Conservation (phyloP, 2,329 filamentous ascomycete species). For the Trichophyton simii region DNA sequence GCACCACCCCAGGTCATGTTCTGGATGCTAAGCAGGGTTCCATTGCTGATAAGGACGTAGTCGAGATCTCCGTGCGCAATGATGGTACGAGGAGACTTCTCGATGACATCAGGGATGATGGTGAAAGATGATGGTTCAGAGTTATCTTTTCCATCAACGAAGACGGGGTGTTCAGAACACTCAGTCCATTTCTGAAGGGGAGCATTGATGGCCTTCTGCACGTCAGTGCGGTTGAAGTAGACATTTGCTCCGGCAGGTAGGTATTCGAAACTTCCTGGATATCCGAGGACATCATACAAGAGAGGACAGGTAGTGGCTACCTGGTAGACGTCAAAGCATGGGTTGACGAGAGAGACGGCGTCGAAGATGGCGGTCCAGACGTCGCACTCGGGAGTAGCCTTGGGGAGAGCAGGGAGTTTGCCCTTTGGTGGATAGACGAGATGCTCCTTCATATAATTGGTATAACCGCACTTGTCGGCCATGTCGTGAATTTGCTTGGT, state of each 20-base stretch:
- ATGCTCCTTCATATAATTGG: constrained; percentile 35
- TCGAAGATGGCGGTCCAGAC: constrained; percentile 45
- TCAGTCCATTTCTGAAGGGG: constrained; percentile 45
- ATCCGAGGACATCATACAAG: constrained; percentile 56
- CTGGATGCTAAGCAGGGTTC: constrained; percentile 59
- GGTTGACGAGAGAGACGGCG: constrained; percentile 50
- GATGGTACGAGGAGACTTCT: constrained; percentile 58
- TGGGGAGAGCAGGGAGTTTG: constrained; percentile 42
- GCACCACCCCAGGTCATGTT: constrained; percentile 69
- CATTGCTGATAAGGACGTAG: constrained; percentile 54
- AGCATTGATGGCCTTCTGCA: constrained; percentile 57
- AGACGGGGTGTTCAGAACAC: constrained; percentile 40
- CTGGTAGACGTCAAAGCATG: constrained; percentile 69
- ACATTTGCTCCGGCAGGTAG: constrained; percentile 48
- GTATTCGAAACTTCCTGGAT: constrained; percentile 54
- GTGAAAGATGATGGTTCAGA: constrained; percentile 42
- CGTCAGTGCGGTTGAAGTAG: constrained; percentile 60
- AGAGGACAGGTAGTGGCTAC: constrained; percentile 60
- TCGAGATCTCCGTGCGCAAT: constrained; percentile 62
- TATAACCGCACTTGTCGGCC: constrained; percentile 37
- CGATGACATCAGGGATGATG: constrained; percentile 58
- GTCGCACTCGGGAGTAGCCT: constrained; percentile 40
- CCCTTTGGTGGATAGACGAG: constrained; percentile 57
- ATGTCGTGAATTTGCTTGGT: constrained; percentile 28
- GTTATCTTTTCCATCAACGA: constrained; percentile 31